phyloP scores from a whole-genome alignment of 495 filamentous ascomycete genomes.

The Annulohypoxylon stygium region DNA sequence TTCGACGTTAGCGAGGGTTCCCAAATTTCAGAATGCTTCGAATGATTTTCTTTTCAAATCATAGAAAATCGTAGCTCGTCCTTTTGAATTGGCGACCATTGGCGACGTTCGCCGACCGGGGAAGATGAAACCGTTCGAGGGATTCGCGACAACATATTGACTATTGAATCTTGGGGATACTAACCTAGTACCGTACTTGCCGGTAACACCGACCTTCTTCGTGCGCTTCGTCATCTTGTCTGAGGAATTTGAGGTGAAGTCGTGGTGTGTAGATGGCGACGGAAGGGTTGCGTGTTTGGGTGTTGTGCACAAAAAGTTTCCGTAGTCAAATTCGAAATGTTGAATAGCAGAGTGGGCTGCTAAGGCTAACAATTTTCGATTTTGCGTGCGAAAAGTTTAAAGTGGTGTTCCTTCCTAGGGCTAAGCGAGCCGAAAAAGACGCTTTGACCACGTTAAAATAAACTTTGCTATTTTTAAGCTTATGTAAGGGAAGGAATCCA shows the following conservation, averaged over 20 bases:
- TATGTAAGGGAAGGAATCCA: not conserved
- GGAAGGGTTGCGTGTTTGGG: constrained; percentile 35
- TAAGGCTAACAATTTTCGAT: constrained; percentile 34
- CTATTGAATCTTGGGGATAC: constrained; percentile 46
- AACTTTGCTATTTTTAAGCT: not conserved
- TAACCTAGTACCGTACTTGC: constrained; percentile 72
- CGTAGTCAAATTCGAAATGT: constrained; percentile 33
- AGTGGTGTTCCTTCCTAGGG: constrained; percentile 37
- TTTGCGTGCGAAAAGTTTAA: constrained; percentile 24
- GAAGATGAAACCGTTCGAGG: constrained; percentile 16
- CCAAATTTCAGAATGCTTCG: not conserved
- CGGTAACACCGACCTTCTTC: constrained; percentile 94
- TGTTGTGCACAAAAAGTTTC: constrained; percentile 40
- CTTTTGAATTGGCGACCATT: not conserved
- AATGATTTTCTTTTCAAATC: not conserved
- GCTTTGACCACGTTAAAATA: constrained; percentile 26
- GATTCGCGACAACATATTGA: constrained; percentile 22
- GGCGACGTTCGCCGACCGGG: constrained; percentile 1
- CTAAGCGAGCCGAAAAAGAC: constrained; percentile 38
- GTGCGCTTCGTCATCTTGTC: constrained; percentile 96
- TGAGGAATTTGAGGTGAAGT: constrained; percentile 52
- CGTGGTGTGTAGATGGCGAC: constrained; percentile 54
- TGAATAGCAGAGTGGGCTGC: constrained; percentile 26
- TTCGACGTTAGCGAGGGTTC: constrained; percentile 15
- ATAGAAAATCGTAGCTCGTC: not conserved